A percentile compares a stretch with the other conserved stretches of the same genome.
phyloP scores from a whole-genome alignment of 495 filamentous ascomycete species.

The Aspergillus saccharolyticus region DNA sequence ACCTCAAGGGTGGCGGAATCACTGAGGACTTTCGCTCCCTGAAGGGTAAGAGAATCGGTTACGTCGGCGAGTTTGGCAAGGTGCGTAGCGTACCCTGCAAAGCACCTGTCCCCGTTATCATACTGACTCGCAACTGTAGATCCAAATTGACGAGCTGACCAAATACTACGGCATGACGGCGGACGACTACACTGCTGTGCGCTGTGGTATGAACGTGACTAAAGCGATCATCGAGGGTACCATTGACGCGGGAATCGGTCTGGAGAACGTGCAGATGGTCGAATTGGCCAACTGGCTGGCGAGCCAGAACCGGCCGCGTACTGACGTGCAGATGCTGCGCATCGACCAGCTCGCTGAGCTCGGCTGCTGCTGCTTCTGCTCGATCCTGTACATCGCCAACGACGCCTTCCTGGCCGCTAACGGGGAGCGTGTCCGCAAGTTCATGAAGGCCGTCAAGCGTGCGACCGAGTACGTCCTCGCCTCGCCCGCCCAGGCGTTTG shows the following conservation, averaged over 20 bases:
- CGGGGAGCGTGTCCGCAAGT: conserved; percentile 51
- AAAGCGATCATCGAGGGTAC: conserved; percentile 60
- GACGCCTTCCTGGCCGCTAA: conserved; percentile 58
- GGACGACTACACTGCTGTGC: conserved; percentile 63
- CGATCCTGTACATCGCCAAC: conserved; percentile 67
- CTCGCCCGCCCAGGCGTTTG: conserved; percentile 51
- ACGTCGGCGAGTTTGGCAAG: conserved; percentile 70
- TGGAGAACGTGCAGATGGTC: conserved; percentile 72
- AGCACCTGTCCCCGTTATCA: background rate
- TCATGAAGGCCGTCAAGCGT: conserved; percentile 61
- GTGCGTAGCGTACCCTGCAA: conserved; percentile 12
- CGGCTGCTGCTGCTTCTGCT: conserved; percentile 73
- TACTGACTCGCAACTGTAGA: conserved; percentile 27
- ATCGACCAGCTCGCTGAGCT: conserved; percentile 68
- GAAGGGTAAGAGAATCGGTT: conserved; percentile 64
- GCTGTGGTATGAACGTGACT: conserved; percentile 59
- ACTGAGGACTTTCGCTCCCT: conserved; percentile 59
- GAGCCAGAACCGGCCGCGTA: conserved; percentile 51
- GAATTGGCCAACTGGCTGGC: conserved; percentile 66
- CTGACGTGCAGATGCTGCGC: conserved; percentile 66
- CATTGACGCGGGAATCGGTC: conserved; percentile 65
- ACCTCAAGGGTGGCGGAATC: conserved; percentile 64
- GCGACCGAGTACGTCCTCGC: conserved; percentile 63
- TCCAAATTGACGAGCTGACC: conserved; percentile 70
- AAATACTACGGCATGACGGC: conserved; percentile 67